These are phyloP conservation scores for Yamadazyma endophytica DNA, from an alignment of 805 yeast species.

Conservation along the genomic window DNA sequence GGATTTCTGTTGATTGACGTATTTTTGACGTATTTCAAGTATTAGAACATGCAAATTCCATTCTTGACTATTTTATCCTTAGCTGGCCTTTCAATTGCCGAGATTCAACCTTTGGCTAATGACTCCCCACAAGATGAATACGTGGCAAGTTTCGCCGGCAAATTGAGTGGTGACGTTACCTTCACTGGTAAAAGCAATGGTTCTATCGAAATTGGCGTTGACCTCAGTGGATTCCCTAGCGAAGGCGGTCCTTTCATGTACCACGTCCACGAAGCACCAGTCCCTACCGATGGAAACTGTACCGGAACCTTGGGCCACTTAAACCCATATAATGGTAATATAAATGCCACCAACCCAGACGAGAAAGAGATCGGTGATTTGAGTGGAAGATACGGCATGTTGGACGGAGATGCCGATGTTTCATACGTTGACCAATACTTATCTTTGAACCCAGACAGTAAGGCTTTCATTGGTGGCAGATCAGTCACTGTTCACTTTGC, in stretches of 20 bases:
- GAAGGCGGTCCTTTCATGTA: slow-evolving; percentile 37
- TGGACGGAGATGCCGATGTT: slow-evolving; percentile 22
- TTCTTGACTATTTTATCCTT: neutral
- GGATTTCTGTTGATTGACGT: too few species aligned
- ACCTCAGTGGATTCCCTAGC: slow-evolving; percentile 27
- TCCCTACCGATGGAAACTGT: slow-evolving; percentile 36
- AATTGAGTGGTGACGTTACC: slow-evolving; percentile 24
- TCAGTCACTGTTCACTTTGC: slow-evolving; percentile 34
- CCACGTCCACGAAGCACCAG: slow-evolving; percentile 35
- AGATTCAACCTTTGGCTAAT: slow-evolving; percentile 11
- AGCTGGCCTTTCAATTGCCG: neutral
- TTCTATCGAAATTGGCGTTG: slow-evolving; percentile 27
- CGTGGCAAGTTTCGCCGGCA: slow-evolving; percentile 23
- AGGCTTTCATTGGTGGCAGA: slow-evolving; percentile 28
- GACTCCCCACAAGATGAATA: slow-evolving; percentile 15
- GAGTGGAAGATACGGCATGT: slow-evolving; percentile 35
- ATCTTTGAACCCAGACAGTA: slow-evolving; percentile 24
- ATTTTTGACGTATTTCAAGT: too few species aligned
- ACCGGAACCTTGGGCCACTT: slow-evolving; percentile 33
- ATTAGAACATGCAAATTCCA: too few species aligned
- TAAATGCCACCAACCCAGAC: slow-evolving; percentile 18
- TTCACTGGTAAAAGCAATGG: slow-evolving; percentile 29
- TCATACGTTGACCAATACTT: slow-evolving; percentile 26
- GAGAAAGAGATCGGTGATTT: slow-evolving; percentile 35
- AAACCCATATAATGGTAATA: slow-evolving; percentile 34